Base-by-base conservation (phyloP, 345 rosid species). In the Kernera saxatilis region DNA sequence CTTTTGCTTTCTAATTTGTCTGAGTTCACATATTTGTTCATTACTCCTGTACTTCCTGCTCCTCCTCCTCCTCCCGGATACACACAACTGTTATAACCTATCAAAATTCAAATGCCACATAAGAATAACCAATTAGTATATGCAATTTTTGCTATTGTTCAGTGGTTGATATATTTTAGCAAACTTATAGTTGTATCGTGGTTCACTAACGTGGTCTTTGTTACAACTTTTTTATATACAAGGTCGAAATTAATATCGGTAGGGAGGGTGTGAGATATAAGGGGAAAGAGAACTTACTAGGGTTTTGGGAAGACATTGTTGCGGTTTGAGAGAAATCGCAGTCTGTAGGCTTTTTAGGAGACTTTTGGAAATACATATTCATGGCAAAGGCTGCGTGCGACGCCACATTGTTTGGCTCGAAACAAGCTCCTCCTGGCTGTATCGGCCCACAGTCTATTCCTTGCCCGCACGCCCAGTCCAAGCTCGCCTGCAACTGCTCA, bases 381-480 rank as follows among this genome's bases (percentile, higher is more conserved):
- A 93, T 88, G 69, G 98, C 98, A 70, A 71, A 93, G 12, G 96
- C 82, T 35, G 98, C 96, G 43, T 91, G 98, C 4, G 92, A 78
- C 6, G 82, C 84, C 5, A 87, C 8, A 8, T 88, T 86, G 80
- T 89, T 85, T 0, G 97, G 94, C 55, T 85, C 91, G 22, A 82
- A 93, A 67, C 98, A 93, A 62, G 86, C 81, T 6, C 98, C 98
- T 6, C 97, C 96, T 0, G 97, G 89, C 19, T 83, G 87, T 81
- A 91, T 86, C 0, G 89, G 72, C 19, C 84, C 51, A 70, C 97
- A 93, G 57, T 93, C 92, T 25, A 86, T 77, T 14, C 90, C 90
- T 17, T 85, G 88, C 15, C 93, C 86, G 6, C 97, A 93, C 22
- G 84, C 96, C 65, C 86, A 93, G 75, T 93, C 98, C 37, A 93